Conservation (phyloP, 352 stramenopile genomes). For the Nannochloropsis limnetica region DNA sequence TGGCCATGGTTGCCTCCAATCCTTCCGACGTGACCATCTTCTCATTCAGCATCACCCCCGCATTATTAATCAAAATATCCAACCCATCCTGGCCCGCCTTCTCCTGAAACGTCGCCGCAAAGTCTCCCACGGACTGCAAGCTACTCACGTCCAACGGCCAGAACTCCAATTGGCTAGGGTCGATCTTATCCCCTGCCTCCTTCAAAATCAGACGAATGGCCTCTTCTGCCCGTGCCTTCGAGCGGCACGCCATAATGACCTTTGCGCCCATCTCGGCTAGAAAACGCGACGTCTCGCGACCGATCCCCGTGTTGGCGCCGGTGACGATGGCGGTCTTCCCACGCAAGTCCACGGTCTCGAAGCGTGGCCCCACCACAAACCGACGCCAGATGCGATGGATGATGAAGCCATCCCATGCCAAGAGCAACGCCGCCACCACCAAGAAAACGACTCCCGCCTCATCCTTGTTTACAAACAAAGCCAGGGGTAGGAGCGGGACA, state of each 20-base stretch:
- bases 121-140: slow-evolving; percentile 35
- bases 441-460: not conserved
- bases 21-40: slow-evolving; percentile 32
- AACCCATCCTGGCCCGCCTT: not conserved
- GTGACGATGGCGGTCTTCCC: slow-evolving; percentile 53
- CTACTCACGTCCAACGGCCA: slow-evolving; percentile 27
- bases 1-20: slow-evolving; percentile 3
- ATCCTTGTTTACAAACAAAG: not conserved
- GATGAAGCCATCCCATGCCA: not conserved
- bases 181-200: not conserved
- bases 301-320: slow-evolving; percentile 56
- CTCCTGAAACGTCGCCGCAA: slow-evolving; percentile 6
- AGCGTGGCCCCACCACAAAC: slow-evolving; percentile 4
- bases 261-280: slow-evolving; percentile 43
- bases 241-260: slow-evolving; percentile 55
- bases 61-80: slow-evolving; percentile 34
- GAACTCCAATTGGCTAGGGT: slow-evolving; percentile 19
- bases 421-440: not conserved
- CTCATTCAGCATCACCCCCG: slow-evolving; percentile 36
- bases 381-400: slow-evolving; percentile 22
- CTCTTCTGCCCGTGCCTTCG: not conserved
- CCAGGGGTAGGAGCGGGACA: not conserved
- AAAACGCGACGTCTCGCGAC: slow-evolving; percentile 52
- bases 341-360: slow-evolving; percentile 15
- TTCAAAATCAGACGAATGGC: slow-evolving; percentile 7